These are phyloP conservation scores for Talaromyces sp. DNA, from an alignment of 2,329 filamentous ascomycete genomes.

Conservation along the genomic window DNA sequence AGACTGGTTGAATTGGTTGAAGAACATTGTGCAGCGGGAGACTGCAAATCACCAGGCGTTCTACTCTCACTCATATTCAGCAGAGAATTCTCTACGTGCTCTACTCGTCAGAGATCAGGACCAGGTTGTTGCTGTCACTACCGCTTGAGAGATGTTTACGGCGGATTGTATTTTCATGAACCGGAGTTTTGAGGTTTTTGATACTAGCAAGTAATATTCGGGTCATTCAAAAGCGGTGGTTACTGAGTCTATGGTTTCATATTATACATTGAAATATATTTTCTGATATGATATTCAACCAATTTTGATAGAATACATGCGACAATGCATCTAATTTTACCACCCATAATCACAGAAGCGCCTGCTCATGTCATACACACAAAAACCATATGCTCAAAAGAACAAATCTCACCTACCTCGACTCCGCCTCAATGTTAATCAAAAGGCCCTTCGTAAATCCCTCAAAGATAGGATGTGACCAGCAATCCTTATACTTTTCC, in stretches of 20 bases:
- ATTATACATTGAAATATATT: not conserved
- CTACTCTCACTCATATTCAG: conserved; percentile 25
- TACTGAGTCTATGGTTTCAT: conserved; percentile 2
- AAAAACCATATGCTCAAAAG: not conserved
- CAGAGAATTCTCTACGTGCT: conserved; percentile 36
- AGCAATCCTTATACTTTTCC: conserved; percentile 43
- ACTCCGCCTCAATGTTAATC: conserved; percentile 22
- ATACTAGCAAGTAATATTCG: not conserved
- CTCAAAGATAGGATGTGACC: conserved; percentile 43
- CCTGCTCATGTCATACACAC: conserved; percentile 8
- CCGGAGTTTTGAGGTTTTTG: not conserved
- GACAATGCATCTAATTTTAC: not conserved
- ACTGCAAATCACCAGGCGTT: conserved; percentile 18
- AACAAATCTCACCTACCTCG: not conserved
- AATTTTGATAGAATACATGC: conserved; percentile 7
- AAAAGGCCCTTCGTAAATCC: conserved; percentile 38
- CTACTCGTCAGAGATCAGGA: conserved; percentile 31
- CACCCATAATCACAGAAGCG: not conserved
- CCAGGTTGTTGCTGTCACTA: conserved; percentile 10
- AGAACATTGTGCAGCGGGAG: conserved; percentile 24
- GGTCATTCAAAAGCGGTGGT: not conserved
- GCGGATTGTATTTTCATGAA: not conserved
- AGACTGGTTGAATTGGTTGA: conserved; percentile 36
- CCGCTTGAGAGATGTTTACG: not conserved
- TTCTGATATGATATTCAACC: not conserved